These are phyloP conservation scores for Chlorella sorokiniana DNA, from an alignment of 139 green algal species.

Conservation along the genomic window DNA sequence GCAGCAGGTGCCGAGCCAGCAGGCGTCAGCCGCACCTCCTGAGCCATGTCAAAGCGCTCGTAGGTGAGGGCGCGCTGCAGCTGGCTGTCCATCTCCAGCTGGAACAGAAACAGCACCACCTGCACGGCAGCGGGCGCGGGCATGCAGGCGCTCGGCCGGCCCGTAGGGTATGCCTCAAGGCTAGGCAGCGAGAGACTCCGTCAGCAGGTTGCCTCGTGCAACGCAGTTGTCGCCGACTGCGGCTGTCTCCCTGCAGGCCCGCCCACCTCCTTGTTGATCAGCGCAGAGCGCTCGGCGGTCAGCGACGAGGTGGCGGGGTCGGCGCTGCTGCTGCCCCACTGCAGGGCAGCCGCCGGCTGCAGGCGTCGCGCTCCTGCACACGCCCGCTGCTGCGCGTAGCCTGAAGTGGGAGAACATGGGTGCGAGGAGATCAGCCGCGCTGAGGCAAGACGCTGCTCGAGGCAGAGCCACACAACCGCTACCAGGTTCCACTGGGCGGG, in stretches of 20 bases:
- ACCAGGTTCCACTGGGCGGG: too few relatives aligned
- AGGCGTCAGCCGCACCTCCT: constrained; percentile 50
- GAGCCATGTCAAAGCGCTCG: constrained; percentile 73
- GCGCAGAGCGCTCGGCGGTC: constrained; percentile 47
- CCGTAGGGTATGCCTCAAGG: neutral
- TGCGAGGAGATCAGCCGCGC: too few relatives aligned
- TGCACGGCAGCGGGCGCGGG: neutral
- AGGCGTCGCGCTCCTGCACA: neutral
- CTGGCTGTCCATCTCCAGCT: constrained; percentile 77
- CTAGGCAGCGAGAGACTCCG: neutral
- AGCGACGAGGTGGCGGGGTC: neutral
- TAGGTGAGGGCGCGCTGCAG: constrained; percentile 83
- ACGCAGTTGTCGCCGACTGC: too few relatives aligned
- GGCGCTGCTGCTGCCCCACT: neutral
- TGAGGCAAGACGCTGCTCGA: too few relatives aligned
- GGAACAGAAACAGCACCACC: constrained; percentile 74
- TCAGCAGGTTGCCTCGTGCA: neutral
- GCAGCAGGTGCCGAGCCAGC: neutral
- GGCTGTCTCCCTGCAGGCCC: too few relatives aligned
- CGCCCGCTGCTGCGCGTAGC: neutral
- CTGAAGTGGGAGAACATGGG: too few relatives aligned
- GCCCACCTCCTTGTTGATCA: constrained; percentile 70
- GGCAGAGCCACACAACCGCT: too few relatives aligned
- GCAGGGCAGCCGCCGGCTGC: neutral
- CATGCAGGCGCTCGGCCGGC: neutral